Evolutionary conservation across 352 stramenopile genomes (phyloP).

Genomic region (Globisporangium middletonii): DNA sequence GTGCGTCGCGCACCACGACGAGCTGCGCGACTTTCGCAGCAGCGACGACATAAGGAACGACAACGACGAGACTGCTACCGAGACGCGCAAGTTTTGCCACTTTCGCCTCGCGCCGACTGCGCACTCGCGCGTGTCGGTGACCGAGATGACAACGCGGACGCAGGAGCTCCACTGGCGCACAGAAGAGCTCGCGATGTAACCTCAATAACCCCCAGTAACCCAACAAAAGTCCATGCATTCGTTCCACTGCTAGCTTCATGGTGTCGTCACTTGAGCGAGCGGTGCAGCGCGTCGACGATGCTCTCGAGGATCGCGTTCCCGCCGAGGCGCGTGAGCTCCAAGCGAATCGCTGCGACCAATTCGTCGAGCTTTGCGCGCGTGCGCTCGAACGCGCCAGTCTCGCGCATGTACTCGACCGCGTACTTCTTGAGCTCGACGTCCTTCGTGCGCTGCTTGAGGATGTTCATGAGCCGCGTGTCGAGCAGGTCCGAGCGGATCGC

Average conservation of each 20-base stretch:
- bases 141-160: slow-evolving; percentile 20
- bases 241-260: too few species aligned
- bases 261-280: slow-evolving; percentile 45
- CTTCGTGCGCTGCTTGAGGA: slow-evolving; percentile 95
- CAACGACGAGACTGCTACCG: not conserved
- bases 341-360: slow-evolving; percentile 37
- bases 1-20: slow-evolving; percentile 18
- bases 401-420: slow-evolving; percentile 80
- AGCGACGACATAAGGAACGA: not conserved
- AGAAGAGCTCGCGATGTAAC: slow-evolving; percentile 10
- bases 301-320: slow-evolving; percentile 51
- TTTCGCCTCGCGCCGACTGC: slow-evolving; percentile 24
- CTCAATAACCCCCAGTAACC: too few species aligned
- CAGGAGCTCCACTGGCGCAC: slow-evolving; percentile 16
- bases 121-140: slow-evolving; percentile 19
- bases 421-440: slow-evolving; percentile 95
- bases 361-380: slow-evolving; percentile 58
- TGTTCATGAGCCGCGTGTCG: slow-evolving; percentile 91
- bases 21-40: not conserved
- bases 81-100: slow-evolving; percentile 21
- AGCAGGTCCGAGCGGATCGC: slow-evolving; percentile 58
- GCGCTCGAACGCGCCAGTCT: slow-evolving; percentile 49
- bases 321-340: slow-evolving; percentile 40
- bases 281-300: slow-evolving; percentile 50
- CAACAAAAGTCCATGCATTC: not conserved